Percentiles rank a stretch among this genome's conserved stretches.
These are phyloP conservation scores for Acanthamoeba pearcei DNA, from an alignment of 208 protist species.

Conservation along the genomic window DNA sequence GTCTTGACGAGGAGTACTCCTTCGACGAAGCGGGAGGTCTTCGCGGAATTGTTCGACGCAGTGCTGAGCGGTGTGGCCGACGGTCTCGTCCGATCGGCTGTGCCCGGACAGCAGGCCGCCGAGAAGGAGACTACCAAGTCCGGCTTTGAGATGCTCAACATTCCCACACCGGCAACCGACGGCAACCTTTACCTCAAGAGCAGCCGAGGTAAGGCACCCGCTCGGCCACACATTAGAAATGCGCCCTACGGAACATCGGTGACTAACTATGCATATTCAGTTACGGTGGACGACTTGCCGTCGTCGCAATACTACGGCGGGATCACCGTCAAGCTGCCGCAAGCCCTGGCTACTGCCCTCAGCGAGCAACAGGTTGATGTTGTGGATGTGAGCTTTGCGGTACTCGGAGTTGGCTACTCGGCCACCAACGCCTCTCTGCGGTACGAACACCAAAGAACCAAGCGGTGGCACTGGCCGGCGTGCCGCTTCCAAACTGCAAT, in stretches of 20 bases:
- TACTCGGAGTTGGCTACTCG: neutral
- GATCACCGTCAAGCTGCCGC: neutral
- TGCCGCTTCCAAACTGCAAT: neutral
- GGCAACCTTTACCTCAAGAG: constrained; percentile 26
- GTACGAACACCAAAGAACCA: neutral
- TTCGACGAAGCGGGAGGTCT: neutral
- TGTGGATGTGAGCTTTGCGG: neutral
- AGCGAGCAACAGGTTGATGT: neutral
- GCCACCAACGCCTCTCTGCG: neutral
- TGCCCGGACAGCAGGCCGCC: constrained; percentile 5
- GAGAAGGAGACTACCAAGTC: constrained; percentile 16
- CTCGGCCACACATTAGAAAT: neutral
- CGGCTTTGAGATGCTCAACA: constrained; percentile 19
- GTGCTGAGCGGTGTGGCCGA: neutral
- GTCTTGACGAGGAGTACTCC: neutral
- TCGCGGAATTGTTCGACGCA: neutral
- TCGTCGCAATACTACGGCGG: constrained; percentile 27
- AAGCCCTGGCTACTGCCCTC: neutral
- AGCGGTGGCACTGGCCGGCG: too few relatives aligned
- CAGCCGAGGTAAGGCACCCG: neutral
- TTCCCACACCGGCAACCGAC: constrained; percentile 5
- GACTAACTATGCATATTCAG: neutral
- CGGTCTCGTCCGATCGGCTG: neutral
- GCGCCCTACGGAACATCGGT: neutral
- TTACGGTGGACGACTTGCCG: neutral